These are phyloP conservation scores for Tremellales sp. DNA, from an alignment of 1,284 basidiomycete species.

Conservation along the genomic window DNA sequence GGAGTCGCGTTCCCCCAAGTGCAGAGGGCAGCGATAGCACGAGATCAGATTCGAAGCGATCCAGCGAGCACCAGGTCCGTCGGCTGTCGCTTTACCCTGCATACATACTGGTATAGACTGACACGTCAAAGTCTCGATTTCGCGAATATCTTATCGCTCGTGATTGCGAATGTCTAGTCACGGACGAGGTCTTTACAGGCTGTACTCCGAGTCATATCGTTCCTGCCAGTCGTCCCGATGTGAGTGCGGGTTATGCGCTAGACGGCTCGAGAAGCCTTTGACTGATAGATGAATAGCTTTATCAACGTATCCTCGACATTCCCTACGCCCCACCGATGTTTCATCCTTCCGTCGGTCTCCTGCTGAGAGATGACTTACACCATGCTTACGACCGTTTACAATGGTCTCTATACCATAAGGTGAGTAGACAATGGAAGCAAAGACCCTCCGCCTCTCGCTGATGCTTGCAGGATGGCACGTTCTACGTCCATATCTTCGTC, in stretches of 20 bases:
- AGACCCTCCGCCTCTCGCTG: not conserved
- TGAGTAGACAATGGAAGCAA: not conserved
- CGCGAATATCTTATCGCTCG: not conserved
- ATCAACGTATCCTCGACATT: not conserved
- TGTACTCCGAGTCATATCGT: not conserved
- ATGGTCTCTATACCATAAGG: constrained; percentile 8
- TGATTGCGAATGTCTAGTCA: not conserved
- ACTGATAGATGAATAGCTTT: not conserved
- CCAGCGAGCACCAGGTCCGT: not conserved
- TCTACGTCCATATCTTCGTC: constrained; percentile 5
- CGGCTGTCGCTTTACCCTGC: too few species aligned
- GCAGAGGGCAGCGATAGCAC: not conserved
- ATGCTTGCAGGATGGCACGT: not conserved
- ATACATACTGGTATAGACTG: too few species aligned
- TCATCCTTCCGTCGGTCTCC: constrained; percentile 5
- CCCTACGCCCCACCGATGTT: constrained; percentile 6
- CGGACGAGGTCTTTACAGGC: not conserved
- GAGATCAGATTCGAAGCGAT: not conserved
- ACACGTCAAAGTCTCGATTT: not conserved
- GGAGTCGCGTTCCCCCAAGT: not conserved
- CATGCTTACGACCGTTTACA: constrained; percentile 10
- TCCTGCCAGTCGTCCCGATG: not conserved
- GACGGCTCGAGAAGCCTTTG: too few species aligned
- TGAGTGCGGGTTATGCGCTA: not conserved
- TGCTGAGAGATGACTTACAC: constrained; percentile 11